Percentiles rank a stretch among this genome's conserved stretches.
phyloP scores from a whole-genome alignment of 177 flowering plant genomes.

The Tripterygium wilfordii region DNA sequence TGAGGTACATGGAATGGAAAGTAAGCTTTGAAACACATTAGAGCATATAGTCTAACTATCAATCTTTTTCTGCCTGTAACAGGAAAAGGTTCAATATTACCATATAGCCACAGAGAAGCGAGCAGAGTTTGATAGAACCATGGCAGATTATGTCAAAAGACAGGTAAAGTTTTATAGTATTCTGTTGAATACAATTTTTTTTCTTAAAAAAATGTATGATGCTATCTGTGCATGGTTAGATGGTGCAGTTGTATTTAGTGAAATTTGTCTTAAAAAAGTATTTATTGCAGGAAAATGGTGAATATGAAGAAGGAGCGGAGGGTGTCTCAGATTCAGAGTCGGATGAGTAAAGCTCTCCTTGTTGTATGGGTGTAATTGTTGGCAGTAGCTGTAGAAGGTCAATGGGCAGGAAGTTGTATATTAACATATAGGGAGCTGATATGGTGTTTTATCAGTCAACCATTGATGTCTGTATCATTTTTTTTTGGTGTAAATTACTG shows the following conservation, averaged over 20 bases:
- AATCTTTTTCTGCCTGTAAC: neutral
- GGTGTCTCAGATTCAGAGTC: conserved; percentile 45
- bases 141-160: conserved; percentile 63
- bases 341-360: conserved; percentile 18
- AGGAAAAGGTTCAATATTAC: conserved; percentile 95
- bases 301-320: conserved; percentile 41
- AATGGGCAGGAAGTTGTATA: neutral
- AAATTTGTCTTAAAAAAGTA: neutral
- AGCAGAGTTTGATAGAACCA: conserved; percentile 78
- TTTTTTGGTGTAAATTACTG: conserved; percentile 10
- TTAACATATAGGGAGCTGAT: neutral
- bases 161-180: conserved; percentile 41
- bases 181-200: no score
- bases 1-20: no score
- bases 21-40: no score
- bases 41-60: no score
- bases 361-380: conserved; percentile 10
- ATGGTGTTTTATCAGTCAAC: conserved; percentile 17
- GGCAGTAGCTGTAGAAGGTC: no score
- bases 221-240: no score
- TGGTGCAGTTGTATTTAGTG: neutral
- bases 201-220: no score
- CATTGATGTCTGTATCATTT: conserved; percentile 7
- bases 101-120: conserved; percentile 90
- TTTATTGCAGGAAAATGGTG: conserved; percentile 57